Base-by-base conservation (phyloP, 352 stramenopile species). In the Globisporangium nagaii region DNA sequence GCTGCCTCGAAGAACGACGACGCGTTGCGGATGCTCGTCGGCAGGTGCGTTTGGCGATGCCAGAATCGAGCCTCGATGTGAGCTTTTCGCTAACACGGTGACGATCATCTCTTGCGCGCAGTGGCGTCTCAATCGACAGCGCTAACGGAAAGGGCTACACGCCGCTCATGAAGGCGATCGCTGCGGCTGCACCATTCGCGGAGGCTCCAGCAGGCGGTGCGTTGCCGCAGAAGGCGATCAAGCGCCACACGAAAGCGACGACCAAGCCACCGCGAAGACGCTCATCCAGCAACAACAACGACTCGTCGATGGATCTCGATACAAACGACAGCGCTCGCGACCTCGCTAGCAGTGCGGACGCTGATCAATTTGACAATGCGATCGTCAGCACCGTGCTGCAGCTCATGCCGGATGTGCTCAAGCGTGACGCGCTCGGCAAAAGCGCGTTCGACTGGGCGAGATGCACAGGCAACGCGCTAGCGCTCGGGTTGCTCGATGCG, bases 91-190 rank as follows among this genome's bases (percentile, higher is more conserved):
- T n/a, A n/a, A n/a, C n/a, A n/a, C n/a, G n/a, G n/a, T n/a, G n/a
- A n/a, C n/a, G n/a, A n/a, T n/a, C n/a, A n/a, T n/a, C n/a, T n/a
- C n/a, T n/a, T n/a, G n/a, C n/a, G n/a, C n/a, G 6, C 48, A 87
- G 74, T 11, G 82, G 77, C 5, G 60, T 82, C 25, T 86, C 79
- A 1, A 82, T 89, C 41, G 65, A 88, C 43, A 58, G 49, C 4
- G 44, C 54, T 19, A 92, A 76, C 45, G 55, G 60, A 24, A 71
- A 78, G 30, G 79, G 82, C 4, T 88, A 85, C 57, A 89, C 82
- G 9, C 66, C 79, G 25, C 55, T 92, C 19, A 92, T 90, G 77
- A 89, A 88, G 51, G 77, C 82, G 12, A 75, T 89, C 27, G 78
- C 77, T 1, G 70, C 64, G 6, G 73, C 74, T 7, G 59, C 71